phyloP scores from a whole-genome alignment of 2,329 filamentous ascomycete species.

The Penicillium sp. region DNA sequence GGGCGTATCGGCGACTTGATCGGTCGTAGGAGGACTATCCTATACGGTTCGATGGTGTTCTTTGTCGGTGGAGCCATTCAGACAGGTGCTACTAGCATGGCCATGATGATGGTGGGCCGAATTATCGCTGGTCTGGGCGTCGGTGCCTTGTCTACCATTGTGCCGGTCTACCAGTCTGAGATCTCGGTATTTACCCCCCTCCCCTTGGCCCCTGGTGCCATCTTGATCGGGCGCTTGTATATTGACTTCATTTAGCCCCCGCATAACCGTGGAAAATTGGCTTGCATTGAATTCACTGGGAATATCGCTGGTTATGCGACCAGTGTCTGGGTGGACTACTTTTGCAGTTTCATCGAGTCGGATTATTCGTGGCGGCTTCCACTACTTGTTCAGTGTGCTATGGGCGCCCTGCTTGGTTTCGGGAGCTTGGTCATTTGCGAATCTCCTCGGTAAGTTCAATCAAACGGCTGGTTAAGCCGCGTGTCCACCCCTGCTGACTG shows the following conservation, averaged over 20 bases:
- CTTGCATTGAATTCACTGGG: conserved; percentile 96
- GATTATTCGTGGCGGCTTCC: conserved; percentile 90
- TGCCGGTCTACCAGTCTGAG: conserved; percentile 91
- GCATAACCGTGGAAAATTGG: conserved; percentile 92
- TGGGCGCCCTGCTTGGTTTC: conserved; percentile 82
- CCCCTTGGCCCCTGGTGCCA: background rate
- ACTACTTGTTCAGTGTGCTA: conserved; percentile 88
- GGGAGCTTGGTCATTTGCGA: conserved; percentile 95
- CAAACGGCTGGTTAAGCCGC: no score
- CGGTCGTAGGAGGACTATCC: conserved; percentile 83
- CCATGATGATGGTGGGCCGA: conserved; percentile 84
- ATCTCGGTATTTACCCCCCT: conserved; percentile 63
- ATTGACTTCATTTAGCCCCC: conserved; percentile 61
- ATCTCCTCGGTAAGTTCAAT: conserved; percentile 75
- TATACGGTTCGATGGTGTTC: conserved; percentile 93
- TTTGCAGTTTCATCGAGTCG: conserved; percentile 85
- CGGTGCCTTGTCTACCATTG: conserved; percentile 86
- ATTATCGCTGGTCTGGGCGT: conserved; percentile 85
- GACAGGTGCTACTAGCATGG: conserved; percentile 78
- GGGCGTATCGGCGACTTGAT: conserved; percentile 91
- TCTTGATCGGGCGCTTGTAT: conserved; percentile 1
- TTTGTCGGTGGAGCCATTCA: conserved; percentile 82
- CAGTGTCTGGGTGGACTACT: conserved; percentile 98
- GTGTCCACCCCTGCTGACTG: conserved; percentile 18
- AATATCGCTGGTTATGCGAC: conserved; percentile 96